Base-by-base conservation (phyloP, 2,329 filamentous ascomycete genomes). In the Fusarium cyanostomum region DNA sequence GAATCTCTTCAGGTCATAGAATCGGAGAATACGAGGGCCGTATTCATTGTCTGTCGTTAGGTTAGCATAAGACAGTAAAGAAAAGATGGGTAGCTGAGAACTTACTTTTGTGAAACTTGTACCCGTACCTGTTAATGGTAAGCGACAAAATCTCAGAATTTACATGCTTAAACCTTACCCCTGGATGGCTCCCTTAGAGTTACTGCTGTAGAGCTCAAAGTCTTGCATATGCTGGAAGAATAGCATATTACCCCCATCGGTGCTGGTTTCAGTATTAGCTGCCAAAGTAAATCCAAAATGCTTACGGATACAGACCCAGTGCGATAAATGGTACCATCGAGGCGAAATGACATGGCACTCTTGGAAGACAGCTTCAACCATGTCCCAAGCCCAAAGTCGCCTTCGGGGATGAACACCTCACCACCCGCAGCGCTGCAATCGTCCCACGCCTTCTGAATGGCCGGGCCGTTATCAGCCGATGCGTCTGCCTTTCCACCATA, bases 141-240 rank as follows among this genome's bases (percentile, higher is more conserved):
- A 21, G 21, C 9, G 7, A 16, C 48, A 12, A 13, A 64, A 57
- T 56, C 43, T 64, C 39, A 16, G 61, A 18, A 64, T 24, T 64
- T 45, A n/a, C 58, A 64, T 21, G 21, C 21, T 4, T 21, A 21
- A 21, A 30, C 57, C 61, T 5, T 64, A 64, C n/a, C 64, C 64
- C 9, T 67, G 64, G 10, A 67, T 52, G 4, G 64, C 64, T 15
- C 64, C 64, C 38, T 62, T 67, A 8, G 64, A 67, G 12, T 27
- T 67, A 21, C 64, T 67, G 21, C 64, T 67, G 7, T 67, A 67
- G 1, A 67, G 45, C 45, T 67, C 64, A 51, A 67, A 67, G 52
- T 67, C 63, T 12, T 42, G 27, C 12, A 67, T 50, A 27, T 67
- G 64, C 26, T 67, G 50, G 30, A 67, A 64, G n/a, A 67, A 55